These are phyloP conservation scores for Pyrenochaeta sp. DNA, from an alignment of 2,329 filamentous ascomycete species.

Conservation along the genomic window DNA sequence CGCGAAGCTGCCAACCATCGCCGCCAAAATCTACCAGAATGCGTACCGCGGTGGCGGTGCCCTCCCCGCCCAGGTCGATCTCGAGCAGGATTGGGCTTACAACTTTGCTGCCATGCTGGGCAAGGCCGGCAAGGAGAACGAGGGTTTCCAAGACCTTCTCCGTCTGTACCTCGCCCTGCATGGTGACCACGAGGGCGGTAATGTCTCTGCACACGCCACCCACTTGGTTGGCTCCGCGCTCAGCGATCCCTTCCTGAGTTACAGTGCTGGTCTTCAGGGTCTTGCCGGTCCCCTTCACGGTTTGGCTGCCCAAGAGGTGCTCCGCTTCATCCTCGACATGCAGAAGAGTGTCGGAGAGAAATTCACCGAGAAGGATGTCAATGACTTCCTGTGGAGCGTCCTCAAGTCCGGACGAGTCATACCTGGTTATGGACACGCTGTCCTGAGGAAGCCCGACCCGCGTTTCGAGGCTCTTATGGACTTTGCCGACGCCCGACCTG, in stretches of 20 bases:
- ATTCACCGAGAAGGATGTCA: constrained; percentile 83
- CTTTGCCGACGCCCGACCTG: constrained; percentile 84
- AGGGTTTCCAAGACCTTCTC: constrained; percentile 94
- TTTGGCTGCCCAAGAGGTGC: constrained; percentile 93
- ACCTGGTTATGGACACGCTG: constrained; percentile 93
- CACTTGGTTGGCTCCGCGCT: constrained; percentile 95
- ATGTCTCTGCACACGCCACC: constrained; percentile 94
- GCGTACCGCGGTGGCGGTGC: constrained; percentile 77
- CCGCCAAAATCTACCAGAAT: constrained; percentile 97
- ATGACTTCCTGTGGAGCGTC: constrained; percentile 88
- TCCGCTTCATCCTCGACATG: constrained; percentile 97
- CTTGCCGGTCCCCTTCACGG: constrained; percentile 94
- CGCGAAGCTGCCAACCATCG: constrained; percentile 95
- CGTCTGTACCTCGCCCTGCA: constrained; percentile 95
- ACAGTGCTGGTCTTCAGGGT: constrained; percentile 93
- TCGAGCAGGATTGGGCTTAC: constrained; percentile 94
- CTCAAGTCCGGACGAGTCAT: constrained; percentile 94
- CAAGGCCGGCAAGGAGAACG: constrained; percentile 85
- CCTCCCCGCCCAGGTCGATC: constrained; percentile 78
- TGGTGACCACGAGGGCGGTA: constrained; percentile 97
- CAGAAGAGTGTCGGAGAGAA: constrained; percentile 81
- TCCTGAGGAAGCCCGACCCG: constrained; percentile 95
- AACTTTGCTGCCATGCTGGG: constrained; percentile 98
- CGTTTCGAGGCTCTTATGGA: constrained; percentile 97
- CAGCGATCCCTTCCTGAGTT: constrained; percentile 93